A percentile compares a stretch with the other conserved stretches of the same genome.
Conservation (phyloP, 1,284 basidiomycete genomes). For the Phlebopus sp. region DNA sequence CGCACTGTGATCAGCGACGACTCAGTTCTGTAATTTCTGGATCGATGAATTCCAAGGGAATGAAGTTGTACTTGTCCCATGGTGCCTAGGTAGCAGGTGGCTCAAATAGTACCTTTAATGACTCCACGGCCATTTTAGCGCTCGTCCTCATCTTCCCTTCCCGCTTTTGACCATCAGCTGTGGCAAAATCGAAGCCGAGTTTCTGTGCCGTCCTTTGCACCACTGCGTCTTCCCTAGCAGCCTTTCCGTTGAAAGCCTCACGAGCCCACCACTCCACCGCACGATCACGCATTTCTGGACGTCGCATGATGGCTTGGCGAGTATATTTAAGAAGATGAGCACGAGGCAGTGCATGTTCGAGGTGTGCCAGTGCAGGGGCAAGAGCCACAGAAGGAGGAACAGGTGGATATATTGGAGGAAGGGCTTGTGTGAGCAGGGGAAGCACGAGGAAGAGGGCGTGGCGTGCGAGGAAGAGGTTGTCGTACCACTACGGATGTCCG, state of each 20-base stretch:
- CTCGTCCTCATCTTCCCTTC: constrained; percentile 37
- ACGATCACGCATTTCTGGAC: constrained; percentile 45
- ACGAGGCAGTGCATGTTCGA: constrained; percentile 41
- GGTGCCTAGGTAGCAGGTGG: constrained; percentile 13
- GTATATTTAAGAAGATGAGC: constrained; percentile 55
- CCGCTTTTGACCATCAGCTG: constrained; percentile 17
- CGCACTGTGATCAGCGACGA: no score
- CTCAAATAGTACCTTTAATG: constrained; percentile 32
- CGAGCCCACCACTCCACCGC: constrained; percentile 54
- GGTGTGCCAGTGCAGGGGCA: constrained; percentile 30
- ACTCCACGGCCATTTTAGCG: constrained; percentile 38
- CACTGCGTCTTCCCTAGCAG: constrained; percentile 43
- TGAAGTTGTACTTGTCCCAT: no score
- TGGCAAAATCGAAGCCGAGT: constrained; percentile 46
- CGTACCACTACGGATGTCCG: constrained; percentile 55
- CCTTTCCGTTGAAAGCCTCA: constrained; percentile 50
- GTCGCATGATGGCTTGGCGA: constrained; percentile 52
- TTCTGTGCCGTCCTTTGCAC: constrained; percentile 51
- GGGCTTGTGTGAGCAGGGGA: constrained; percentile 48
- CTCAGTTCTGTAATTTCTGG: no score
- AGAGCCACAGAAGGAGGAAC: constrained; percentile 18
- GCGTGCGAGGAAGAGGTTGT: constrained; percentile 51
- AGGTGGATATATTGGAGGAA: constrained; percentile 33
- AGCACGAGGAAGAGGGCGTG: constrained; percentile 57
- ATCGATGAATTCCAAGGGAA: no score